Percentiles rank a stretch among this genome's conserved stretches.
These are phyloP conservation scores for Isoetes taiwanensis DNA, from an alignment of 75 land plant genomes.

Conservation along the genomic window DNA sequence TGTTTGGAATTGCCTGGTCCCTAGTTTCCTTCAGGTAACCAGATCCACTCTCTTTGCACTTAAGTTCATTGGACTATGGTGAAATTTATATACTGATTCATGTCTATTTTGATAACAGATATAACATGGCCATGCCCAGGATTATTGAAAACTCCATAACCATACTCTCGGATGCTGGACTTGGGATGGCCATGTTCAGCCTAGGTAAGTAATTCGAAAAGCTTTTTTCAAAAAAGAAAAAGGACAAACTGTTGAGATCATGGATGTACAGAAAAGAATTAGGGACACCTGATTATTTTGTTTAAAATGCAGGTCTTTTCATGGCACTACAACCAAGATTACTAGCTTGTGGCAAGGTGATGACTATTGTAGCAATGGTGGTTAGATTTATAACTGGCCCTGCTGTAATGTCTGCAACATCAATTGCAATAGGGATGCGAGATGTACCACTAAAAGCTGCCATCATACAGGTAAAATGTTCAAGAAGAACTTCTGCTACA, in stretches of 20 bases:
- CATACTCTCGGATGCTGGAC: constrained; percentile 2
- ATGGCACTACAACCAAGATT: background rate
- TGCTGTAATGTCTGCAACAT: constrained; percentile 4
- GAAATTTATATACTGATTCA: background rate
- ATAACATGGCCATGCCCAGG: background rate
- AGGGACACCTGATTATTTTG: background rate
- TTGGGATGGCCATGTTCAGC: constrained; percentile 8
- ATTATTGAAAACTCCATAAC: constrained; percentile 2
- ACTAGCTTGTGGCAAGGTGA: background rate
- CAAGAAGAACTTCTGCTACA: background rate
- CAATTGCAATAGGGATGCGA: background rate
- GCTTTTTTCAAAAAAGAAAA: background rate
- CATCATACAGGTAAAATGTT: background rate
- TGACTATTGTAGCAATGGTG: background rate
- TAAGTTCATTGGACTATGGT: background rate
- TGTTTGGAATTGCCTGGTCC: background rate
- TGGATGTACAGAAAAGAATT: background rate
- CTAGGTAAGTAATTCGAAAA: background rate
- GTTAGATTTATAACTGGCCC: constrained; percentile 1
- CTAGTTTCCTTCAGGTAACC: constrained; percentile 5
- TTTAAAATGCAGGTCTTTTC: background rate
- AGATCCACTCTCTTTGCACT: background rate
- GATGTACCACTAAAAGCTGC: background rate
- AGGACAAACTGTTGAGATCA: background rate
- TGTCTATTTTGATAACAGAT: background rate